Percentiles rank a stretch among this genome's conserved stretches.
These are phyloP conservation scores for Dothideomycetes sp. DNA, from an alignment of 2,329 filamentous ascomycete species.

Conservation along the genomic window DNA sequence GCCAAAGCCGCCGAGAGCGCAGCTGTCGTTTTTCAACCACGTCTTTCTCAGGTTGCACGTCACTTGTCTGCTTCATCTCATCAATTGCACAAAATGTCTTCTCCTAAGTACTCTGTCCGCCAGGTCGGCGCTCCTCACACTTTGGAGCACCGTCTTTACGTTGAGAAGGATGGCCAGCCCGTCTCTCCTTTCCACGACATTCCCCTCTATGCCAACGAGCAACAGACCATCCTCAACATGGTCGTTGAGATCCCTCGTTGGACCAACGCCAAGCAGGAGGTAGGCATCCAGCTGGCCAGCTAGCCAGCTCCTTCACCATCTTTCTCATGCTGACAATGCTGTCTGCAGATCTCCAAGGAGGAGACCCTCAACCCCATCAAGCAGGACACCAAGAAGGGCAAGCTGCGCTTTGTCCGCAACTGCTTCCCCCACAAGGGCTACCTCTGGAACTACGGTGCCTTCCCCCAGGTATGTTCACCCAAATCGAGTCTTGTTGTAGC, in stretches of 20 bases:
- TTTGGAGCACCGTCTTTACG: conserved; percentile 91
- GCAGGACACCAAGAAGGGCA: conserved; percentile 99
- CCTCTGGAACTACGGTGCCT: conserved; percentile 99
- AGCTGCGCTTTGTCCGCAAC: conserved; percentile 98
- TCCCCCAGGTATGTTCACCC: conserved; percentile 70
- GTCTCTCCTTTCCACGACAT: conserved; percentile 98
- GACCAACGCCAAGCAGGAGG: conserved; percentile 99
- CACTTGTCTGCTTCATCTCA: conserved; percentile 26
- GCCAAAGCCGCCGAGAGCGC: conserved; percentile 18
- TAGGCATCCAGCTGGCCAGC: no score
- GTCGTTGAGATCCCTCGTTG: conserved; percentile 98
- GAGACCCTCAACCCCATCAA: conserved; percentile 98
- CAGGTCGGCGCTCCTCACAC: conserved; percentile 88
- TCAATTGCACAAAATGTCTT: conserved; percentile 41
- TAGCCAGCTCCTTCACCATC: background rate
- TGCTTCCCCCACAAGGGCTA: conserved; percentile 99
- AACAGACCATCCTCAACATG: conserved; percentile 98
- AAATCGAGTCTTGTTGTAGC: background rate
- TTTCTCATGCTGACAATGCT: conserved; percentile 7
- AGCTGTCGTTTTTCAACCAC: conserved; percentile 32
- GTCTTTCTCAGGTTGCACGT: conserved; percentile 30
- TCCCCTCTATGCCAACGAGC: conserved; percentile 91
- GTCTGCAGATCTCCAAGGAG: conserved; percentile 85
- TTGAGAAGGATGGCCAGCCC: conserved; percentile 93
- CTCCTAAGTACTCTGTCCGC: conserved; percentile 64